Base-by-base conservation (phyloP, 257 asterid species). In the Oldenlandia corymbosa region DNA sequence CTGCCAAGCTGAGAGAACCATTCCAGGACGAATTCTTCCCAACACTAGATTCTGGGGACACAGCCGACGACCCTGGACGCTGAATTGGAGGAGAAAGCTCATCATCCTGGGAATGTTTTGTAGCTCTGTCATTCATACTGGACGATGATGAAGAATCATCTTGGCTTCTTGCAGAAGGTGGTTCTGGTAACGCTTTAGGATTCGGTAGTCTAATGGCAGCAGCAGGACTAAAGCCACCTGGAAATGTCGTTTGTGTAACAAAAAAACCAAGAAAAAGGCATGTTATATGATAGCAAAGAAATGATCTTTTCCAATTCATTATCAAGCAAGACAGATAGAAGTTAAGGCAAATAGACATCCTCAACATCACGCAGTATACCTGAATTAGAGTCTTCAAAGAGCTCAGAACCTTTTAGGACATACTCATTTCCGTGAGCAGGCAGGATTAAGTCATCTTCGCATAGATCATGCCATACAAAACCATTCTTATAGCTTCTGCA, bases 371-470 rank as follows among this genome's bases (percentile, higher is more conserved):
- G 5, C 18, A 24, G 14, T 9, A 17, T 7, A 70, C 75, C 75
- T 46, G 90, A 79, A 71, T 76, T 76, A 43, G 91, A 78, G 47
- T 84, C 95, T 68, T 87, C 85, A 68, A 93, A 82, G 68, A 90
- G 88, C 78, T 93, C 99, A 0, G 99, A 93, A 53, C 97, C 99
- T 82, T 90, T 90, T 45, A 93, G 95, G 67, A 93, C 94, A 72
- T 93, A 93, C 75, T 90, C 99, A 65, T 79, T 80, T 39, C 88
- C 91, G 46, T 88, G 94, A 70, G 94, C 91, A 14, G 99, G 97
- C 69, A 88, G 86, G 65, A 93, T 86, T 46, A 90, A 65, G 78
- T 93, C 99, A 43, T 93, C 93, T 8, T 81, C 90, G 58, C 84
- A 81, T 20, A 93, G 92, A 86, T 93, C 97, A 68, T 85, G 96